A percentile compares a stretch with the other conserved stretches of the same genome.
Conservation (phyloP, 805 yeast species). For the Starmera amethionina region DNA sequence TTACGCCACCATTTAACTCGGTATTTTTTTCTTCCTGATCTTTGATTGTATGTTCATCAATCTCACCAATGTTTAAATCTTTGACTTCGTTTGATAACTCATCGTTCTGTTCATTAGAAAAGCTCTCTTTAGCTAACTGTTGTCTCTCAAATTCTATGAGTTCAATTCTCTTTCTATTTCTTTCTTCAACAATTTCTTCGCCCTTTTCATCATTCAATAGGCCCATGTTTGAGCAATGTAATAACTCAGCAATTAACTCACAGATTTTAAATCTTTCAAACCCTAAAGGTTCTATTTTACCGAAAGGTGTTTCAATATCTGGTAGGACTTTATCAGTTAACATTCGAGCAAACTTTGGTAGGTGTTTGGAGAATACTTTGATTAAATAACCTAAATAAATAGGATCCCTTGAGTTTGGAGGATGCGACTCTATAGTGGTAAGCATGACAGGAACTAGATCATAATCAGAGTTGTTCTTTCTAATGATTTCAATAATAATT, state of each 20-base stretch:
- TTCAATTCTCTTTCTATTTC: conserved; percentile 58
- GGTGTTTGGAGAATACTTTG: conserved; percentile 61
- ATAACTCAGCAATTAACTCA: conserved; percentile 85
- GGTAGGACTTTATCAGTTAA: conserved; percentile 30
- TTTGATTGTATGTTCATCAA: background rate
- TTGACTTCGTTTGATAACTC: conserved; percentile 19
- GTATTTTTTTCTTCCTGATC: conserved; percentile 7
- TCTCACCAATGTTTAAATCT: background rate
- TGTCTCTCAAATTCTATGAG: conserved; percentile 27
- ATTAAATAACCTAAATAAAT: conserved; percentile 85
- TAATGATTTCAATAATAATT: conserved; percentile 83
- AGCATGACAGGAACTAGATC: conserved; percentile 81
- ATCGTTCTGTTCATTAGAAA: background rate
- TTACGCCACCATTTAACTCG: conserved; percentile 3
- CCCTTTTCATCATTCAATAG: conserved; percentile 71
- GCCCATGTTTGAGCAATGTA: conserved; percentile 97
- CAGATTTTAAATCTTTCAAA: conserved; percentile 85
- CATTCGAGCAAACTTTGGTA: conserved; percentile 60
- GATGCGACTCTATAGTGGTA: conserved; percentile 77
- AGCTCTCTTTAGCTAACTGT: conserved; percentile 4
- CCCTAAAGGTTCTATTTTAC: conserved; percentile 67
- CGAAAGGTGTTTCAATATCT: conserved; percentile 51
- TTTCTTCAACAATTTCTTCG: conserved; percentile 52
- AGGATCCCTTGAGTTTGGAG: conserved; percentile 89
- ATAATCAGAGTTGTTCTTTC: conserved; percentile 94